A percentile compares a stretch with the other conserved stretches of the same genome.
These are phyloP conservation scores for Boletellus emodensis DNA, from an alignment of 768 basidiomycete genomes.

Conservation along the genomic window DNA sequence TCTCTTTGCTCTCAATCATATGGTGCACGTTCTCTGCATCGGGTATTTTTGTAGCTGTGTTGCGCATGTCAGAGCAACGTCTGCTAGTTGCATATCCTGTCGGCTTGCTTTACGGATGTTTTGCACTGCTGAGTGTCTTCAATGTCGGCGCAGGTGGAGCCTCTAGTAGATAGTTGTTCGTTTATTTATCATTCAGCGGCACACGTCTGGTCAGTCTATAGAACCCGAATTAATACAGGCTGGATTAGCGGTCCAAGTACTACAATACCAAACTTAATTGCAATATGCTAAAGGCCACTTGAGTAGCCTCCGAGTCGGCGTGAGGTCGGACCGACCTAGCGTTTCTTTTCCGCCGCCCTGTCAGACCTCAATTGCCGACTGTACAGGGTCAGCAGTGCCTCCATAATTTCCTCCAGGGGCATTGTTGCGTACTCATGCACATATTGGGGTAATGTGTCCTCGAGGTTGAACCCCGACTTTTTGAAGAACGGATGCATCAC, in stretches of 20 bases:
- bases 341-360: slow-evolving; percentile 13
- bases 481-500: slow-evolving; percentile 87
- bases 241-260: neutral
- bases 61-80: slow-evolving; percentile 94
- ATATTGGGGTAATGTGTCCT: slow-evolving; percentile 82
- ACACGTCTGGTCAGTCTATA: neutral
- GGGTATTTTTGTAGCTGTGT: slow-evolving; percentile 90
- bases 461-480: slow-evolving; percentile 76
- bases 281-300: neutral
- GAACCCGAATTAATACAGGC: too few relatives aligned
- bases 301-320: neutral
- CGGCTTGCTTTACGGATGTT: slow-evolving; percentile 90
- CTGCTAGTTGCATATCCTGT: slow-evolving; percentile 96
- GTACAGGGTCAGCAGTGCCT: slow-evolving; percentile 70
- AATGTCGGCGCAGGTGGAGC: slow-evolving; percentile 44
- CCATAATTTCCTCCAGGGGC: slow-evolving; percentile 82
- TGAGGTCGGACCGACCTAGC: too few relatives aligned
- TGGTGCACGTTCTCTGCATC: slow-evolving; percentile 99
- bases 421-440: slow-evolving; percentile 84
- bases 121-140: slow-evolving; percentile 90
- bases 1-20: slow-evolving; percentile 76
- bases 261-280: neutral
- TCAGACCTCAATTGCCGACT: slow-evolving; percentile 59
- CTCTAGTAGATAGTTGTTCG: slow-evolving; percentile 28
- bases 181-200: slow-evolving; percentile 7